Evolutionary conservation across 305 asterid genomes (phyloP), one percentile per base, ranked within the genome.

Genomic region (Solanum hybrid): DNA sequence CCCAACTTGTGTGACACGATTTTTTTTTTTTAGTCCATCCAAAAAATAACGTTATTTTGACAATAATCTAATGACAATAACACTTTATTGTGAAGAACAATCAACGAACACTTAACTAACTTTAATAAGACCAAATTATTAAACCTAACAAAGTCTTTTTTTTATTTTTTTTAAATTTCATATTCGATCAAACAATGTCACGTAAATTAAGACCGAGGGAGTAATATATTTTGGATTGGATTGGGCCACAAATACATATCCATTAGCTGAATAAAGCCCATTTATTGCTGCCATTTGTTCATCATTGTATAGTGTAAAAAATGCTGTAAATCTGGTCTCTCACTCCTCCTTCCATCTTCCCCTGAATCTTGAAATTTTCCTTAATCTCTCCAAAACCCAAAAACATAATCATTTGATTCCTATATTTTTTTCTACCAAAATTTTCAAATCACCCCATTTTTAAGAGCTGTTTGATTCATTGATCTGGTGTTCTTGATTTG

Each of bases 401-500:
- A 92, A 92, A 93, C 94, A 88, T 84, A 91, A 90, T 90, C 91
- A 84, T 89, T 85, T 73, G 91, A 88, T 92, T 91, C 42, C 75
- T 82, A n/a, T 86, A 38, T 32, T 89, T 87, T 3, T 64, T 89
- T 29, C 32, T 73, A 27, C 27, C 6, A 37, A 51, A n/a, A 76
- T 36, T 19, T 76, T 87, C 88, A 42, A 27, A 38, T 88, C 56
- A 71, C 71, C 34, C 84, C 29, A 71, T 64, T 32, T 73, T 31
- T 81, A 71, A 40, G 2, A 32, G 31, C 36, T 87, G 35, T 40
- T 56, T 17, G 90, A 71, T 79, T 88, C 24, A 86, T 86, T 92
- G 94, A 95, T 94, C 95, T 92, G 93, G 82, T 12, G 56, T 92
- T 91, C 90, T 78, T 89, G 95, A 91, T 93, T 93, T 89, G 92